These are phyloP conservation scores for Biancaea sappan DNA, from an alignment of 306 rosid genomes.

Conservation along the genomic window DNA sequence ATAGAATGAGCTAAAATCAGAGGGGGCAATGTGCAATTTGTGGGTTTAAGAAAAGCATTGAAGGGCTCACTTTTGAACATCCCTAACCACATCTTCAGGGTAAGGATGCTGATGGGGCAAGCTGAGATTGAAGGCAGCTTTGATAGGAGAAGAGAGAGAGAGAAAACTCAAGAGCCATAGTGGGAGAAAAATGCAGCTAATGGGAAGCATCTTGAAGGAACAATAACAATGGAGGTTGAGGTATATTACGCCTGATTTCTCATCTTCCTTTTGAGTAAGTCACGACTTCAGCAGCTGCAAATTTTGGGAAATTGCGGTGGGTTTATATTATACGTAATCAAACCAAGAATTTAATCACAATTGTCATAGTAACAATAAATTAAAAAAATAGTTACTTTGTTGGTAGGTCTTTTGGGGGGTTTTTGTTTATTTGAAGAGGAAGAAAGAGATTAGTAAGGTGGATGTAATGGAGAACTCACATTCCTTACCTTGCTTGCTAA, in stretches of 20 bases:
- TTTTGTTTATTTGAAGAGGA: conserved; percentile 24
- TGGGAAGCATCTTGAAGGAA: conserved; percentile 49
- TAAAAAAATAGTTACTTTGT: conserved; percentile 10
- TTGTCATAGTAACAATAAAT: conserved; percentile 13
- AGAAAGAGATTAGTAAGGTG: conserved; percentile 6
- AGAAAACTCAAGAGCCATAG: conserved; percentile 51
- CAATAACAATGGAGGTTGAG: conserved; percentile 27
- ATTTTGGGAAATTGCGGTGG: conserved; percentile 43
- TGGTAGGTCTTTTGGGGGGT: conserved; percentile 40
- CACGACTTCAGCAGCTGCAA: conserved; percentile 31
- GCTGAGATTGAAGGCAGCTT: conserved; percentile 66
- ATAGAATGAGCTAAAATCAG: too few species aligned
- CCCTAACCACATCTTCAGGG: conserved; percentile 72
- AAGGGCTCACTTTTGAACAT: conserved; percentile 66
- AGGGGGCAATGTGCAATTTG: too few species aligned
- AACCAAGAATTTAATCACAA: conserved; percentile 8
- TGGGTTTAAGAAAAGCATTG: not conserved
- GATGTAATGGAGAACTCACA: conserved; percentile 39
- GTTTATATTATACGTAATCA: conserved; percentile 41
- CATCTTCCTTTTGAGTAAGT: conserved; percentile 39
- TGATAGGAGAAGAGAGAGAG: conserved; percentile 35
- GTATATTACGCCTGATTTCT: conserved; percentile 22
- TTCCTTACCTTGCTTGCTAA: conserved; percentile 60
- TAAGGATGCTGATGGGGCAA: conserved; percentile 75
- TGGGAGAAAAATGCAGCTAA: conserved; percentile 72